Evolutionary conservation across 2,329 filamentous ascomycete species (phyloP).

Genomic region (Cladosporium phlei): DNA sequence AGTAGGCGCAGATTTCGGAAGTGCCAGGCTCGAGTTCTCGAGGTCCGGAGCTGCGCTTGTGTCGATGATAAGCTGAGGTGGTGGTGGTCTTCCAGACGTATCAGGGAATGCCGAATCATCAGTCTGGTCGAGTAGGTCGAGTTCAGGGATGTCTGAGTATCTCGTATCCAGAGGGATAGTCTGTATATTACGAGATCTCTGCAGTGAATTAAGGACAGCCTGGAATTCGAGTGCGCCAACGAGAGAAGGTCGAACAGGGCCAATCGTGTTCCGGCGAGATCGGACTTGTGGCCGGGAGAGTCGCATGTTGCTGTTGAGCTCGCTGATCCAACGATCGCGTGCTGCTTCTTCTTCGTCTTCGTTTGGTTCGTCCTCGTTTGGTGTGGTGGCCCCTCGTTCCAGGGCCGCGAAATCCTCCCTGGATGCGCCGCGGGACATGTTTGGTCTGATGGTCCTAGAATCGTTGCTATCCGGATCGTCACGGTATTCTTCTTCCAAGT

Average conservation of each 20-base stretch:
- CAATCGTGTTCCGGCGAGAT: conserved; percentile 68
- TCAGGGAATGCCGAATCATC: conserved; percentile 46
- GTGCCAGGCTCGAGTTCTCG: conserved; percentile 21
- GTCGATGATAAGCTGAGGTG: conserved; percentile 2
- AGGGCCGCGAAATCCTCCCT: conserved; percentile 60
- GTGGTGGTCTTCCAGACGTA: conserved; percentile 35
- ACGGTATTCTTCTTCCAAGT: conserved; percentile 49
- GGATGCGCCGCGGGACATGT: conserved; percentile 45
- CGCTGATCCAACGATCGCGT: conserved; percentile 61
- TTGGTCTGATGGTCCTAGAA: conserved; percentile 36
- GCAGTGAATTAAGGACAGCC: conserved; percentile 80
- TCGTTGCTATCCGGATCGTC: conserved; percentile 48
- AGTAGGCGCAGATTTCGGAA: conserved; percentile 24
- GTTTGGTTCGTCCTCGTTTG: conserved; percentile 50
- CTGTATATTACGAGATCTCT: conserved; percentile 72
- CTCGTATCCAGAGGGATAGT: conserved; percentile 64
- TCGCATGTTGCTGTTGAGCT: conserved; percentile 91
- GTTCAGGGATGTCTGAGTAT: conserved; percentile 61
- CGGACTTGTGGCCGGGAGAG: conserved; percentile 64
- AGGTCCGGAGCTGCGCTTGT: conserved; percentile 1
- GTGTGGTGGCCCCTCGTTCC: conserved; percentile 47
- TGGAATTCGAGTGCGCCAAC: conserved; percentile 92
- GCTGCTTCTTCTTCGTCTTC: conserved; percentile 62
- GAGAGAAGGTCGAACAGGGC: conserved; percentile 84
- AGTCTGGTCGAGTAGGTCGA: conserved; percentile 44